Conservation (phyloP, 495 filamentous ascomycete genomes). For the Cercophora scortea region DNA sequence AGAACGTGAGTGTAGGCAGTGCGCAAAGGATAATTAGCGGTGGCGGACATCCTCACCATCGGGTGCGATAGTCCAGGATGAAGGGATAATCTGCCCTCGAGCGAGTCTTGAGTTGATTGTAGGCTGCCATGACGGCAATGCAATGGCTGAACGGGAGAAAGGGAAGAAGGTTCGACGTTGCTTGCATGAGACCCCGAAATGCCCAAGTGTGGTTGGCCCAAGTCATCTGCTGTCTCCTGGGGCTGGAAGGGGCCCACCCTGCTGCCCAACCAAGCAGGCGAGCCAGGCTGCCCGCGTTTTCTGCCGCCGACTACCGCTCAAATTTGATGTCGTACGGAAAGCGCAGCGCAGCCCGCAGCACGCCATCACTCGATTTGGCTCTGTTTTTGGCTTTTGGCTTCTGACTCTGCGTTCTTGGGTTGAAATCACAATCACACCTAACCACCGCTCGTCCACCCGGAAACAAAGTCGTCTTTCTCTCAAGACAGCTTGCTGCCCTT, state of each 20-base stretch:
- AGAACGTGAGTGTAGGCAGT: no score
- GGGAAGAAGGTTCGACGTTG: not conserved
- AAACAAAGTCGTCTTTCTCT: no score
- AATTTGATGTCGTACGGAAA: not conserved
- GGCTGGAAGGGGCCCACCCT: no score
- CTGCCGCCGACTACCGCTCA: not conserved
- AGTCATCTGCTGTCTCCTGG: no score
- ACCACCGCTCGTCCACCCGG: no score
- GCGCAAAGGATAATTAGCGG: not conserved
- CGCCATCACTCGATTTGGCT: no score
- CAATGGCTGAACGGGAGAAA: not conserved
- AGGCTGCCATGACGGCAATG: slow-evolving; percentile 21
- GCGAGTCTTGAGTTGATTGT: slow-evolving; percentile 50
- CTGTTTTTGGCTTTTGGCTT: no score
- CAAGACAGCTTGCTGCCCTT: no score
- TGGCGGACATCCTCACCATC: slow-evolving; percentile 62
- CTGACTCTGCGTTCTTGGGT: no score
- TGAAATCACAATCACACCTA: no score
- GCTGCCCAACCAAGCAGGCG: no score
- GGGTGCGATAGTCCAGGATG: slow-evolving; percentile 73
- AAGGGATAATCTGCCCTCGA: slow-evolving; percentile 68
- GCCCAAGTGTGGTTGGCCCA: not conserved
- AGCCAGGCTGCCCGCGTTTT: not conserved
- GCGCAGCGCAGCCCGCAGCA: not conserved
- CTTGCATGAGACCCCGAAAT: not conserved